Evolutionary conservation across 164 flowering plant species (phyloP).

Genomic region (Tinospora cordifolia): DNA sequence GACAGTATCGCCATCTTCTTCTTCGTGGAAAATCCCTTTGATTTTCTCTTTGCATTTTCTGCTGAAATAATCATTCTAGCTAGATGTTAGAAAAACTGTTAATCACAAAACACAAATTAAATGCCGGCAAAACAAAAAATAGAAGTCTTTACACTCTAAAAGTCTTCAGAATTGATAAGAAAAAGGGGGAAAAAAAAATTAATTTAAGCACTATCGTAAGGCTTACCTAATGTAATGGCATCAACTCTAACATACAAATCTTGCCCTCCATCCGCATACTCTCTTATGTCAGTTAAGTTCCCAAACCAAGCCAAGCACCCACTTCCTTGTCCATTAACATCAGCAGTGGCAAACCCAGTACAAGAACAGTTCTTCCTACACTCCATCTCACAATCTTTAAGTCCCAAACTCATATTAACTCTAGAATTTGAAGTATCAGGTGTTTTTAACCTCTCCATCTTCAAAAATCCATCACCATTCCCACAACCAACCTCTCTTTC

Average conservation of each 20-base stretch:
- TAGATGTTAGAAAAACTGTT: too few species aligned
- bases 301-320: slow-evolving; percentile 3
- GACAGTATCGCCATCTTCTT: not conserved
- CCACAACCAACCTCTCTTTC: slow-evolving; percentile 8
- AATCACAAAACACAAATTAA: too few species aligned
- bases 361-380: slow-evolving; percentile 11
- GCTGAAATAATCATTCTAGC: not conserved
- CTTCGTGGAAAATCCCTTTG: not conserved
- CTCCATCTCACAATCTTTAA: not conserved
- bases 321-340: not conserved
- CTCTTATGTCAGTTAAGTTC: slow-evolving; percentile 5
- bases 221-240: not conserved
- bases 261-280: slow-evolving; percentile 3
- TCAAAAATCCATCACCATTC: slow-evolving; percentile 7
- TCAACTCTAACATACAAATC: not conserved
- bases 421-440: not conserved
- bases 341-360: not conserved
- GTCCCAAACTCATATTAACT: not conserved
- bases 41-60: not conserved
- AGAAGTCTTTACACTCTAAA: too few species aligned
- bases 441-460: slow-evolving; percentile 6
- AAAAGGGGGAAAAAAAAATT: too few species aligned
- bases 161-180: too few species aligned
- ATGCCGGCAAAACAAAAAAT: too few species aligned
- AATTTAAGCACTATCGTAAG: not conserved